Percentiles rank a stretch among this genome's conserved stretches.
Conservation (phyloP, 805 yeast species). For the Yamadazyma phyllophila region DNA sequence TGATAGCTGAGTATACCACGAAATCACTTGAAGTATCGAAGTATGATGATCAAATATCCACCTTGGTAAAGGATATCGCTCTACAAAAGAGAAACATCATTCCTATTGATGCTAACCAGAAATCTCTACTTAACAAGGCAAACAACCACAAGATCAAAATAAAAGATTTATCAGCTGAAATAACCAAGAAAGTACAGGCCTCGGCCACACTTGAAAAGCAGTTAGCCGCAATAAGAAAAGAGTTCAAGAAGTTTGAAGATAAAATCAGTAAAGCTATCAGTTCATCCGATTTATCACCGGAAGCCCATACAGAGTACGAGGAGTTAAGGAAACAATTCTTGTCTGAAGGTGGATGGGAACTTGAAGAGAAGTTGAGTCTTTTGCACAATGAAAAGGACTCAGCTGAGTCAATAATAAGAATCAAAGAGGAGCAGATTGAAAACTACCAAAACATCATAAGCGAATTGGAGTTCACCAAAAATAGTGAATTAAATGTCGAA, state of each 20-base stretch:
- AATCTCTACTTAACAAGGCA: slow-evolving; percentile 47
- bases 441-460: slow-evolving; percentile 36
- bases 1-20: slow-evolving; percentile 45
- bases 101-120: slow-evolving; percentile 60
- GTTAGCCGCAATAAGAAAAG: slow-evolving; percentile 39
- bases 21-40: slow-evolving; percentile 43
- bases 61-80: slow-evolving; percentile 42
- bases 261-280: slow-evolving; percentile 17
- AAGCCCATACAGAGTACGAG: slow-evolving; percentile 58
- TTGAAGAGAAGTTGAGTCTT: slow-evolving; percentile 49
- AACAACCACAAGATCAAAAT: slow-evolving; percentile 46
- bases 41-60: slow-evolving; percentile 34
- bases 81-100: slow-evolving; percentile 48
- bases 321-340: slow-evolving; percentile 54
- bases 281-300: slow-evolving; percentile 20
- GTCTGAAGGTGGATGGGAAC: slow-evolving; percentile 53
- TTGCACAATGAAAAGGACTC: slow-evolving; percentile 46
- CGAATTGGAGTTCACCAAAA: slow-evolving; percentile 35
- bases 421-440: slow-evolving; percentile 29
- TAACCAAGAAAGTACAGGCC: slow-evolving; percentile 46
- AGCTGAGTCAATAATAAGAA: slow-evolving; percentile 24
- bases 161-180: slow-evolving; percentile 50
- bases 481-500: slow-evolving; percentile 37
- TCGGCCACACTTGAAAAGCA: slow-evolving; percentile 46
- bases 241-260: slow-evolving; percentile 31